Percentiles rank a stretch among this genome's conserved stretches.
Conservation (phyloP, 1,284 basidiomycete species). For the Trametes hirsuta region DNA sequence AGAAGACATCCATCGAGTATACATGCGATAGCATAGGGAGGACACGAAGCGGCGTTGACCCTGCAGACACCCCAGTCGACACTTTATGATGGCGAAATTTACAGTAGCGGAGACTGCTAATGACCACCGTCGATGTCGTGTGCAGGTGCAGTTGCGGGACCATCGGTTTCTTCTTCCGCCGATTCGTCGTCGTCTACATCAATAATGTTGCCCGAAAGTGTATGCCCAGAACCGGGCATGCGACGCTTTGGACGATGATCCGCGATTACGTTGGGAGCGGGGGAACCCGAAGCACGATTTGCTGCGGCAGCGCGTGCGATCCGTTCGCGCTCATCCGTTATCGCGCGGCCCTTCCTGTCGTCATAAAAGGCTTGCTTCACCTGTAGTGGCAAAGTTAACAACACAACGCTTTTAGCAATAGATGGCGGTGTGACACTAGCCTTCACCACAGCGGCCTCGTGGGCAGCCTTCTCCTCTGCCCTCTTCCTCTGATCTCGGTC, state of each 20-base stretch:
- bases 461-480: slow-evolving; percentile 58
- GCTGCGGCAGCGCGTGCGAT: slow-evolving; percentile 42
- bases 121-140: slow-evolving; percentile 19
- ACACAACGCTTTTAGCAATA: no score
- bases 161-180: slow-evolving; percentile 1
- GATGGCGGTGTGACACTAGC: slow-evolving; percentile 32
- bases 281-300: slow-evolving; percentile 16
- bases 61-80: no score
- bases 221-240: slow-evolving; percentile 32
- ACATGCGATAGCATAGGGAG: no score
- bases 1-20: no score
- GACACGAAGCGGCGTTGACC: no score
- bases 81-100: no score
- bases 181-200: slow-evolving; percentile 15
- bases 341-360: slow-evolving; percentile 61
- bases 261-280: slow-evolving; percentile 12
- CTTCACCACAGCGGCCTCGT: slow-evolving; percentile 55
- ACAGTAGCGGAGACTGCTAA: no score
- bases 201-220: slow-evolving; percentile 17
- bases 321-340: slow-evolving; percentile 61
- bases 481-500: slow-evolving; percentile 49
- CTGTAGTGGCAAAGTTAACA: slow-evolving; percentile 38
- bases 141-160: background rate
- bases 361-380: slow-evolving; percentile 76
- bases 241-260: slow-evolving; percentile 13